Conservation (phyloP, 129 eudicot genomes). For the Daucus carota region DH1_v3.0 NC_030384.2:39111001-39111500, state of each 20-base stretch:
- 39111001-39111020: constrained; percentile 86
- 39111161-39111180: neutral
- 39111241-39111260: constrained; percentile 99
- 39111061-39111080: constrained; percentile 97
- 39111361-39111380: neutral
- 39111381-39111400: neutral
- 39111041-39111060: constrained; percentile 93
- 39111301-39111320: constrained; percentile 95
- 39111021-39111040: constrained; percentile 99
- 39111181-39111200: neutral
- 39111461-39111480: constrained; percentile 97
- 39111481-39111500: constrained; percentile 97
- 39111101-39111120: constrained; percentile 95
- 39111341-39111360: constrained; percentile 49
- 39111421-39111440: neutral
- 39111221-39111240: constrained; percentile 63
- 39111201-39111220: neutral
- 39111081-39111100: constrained; percentile 99
- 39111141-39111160: constrained; percentile 38
- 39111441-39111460: neutral
- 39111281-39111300: constrained; percentile 97
- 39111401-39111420: neutral
- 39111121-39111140: constrained; percentile 96
- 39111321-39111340: constrained; percentile 83
- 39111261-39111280: constrained; percentile 99